Evolutionary conservation across 2,329 filamentous ascomycete genomes (phyloP), one percentile per base, ranked within the genome.

Genomic region (Alternaria hordeiaustralica): DNA sequence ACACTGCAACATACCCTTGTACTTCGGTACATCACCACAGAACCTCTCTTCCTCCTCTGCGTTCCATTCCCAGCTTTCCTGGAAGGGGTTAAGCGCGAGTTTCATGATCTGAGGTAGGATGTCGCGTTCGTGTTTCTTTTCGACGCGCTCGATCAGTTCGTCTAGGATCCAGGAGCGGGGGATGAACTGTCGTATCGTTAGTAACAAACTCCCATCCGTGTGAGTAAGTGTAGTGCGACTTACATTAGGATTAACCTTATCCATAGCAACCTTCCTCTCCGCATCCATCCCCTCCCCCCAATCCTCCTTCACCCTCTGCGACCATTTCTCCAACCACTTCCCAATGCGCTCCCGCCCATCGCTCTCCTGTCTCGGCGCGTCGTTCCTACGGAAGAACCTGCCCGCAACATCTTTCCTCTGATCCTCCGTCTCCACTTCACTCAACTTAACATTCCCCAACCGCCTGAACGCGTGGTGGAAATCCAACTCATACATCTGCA

Each of bases 381-480:
- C 79, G 71, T 95, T 92, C 6, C 84, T 83, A 76, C 96, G 91
- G 84, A 97, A 96, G 81, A 99, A 97, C 0, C 88, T 78, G 0
- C 85, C 84, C 0, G 94, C 92, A 9, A 85, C 82, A n/a, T 89
- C 84, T 65, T 86, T 86, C 56, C 93, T 84, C 51, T 85, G 82
- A 20, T 90, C 87, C 25, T 90, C 86, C 0, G 88, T 91, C 26
- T 87, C 86, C 7, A 97, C 76, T 5, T 92, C 87, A 1, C 80
- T 80, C 1, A 93, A 65, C 30, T 82, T 86, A 18, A 97, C 75
- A 20, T 82, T 80, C 56, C 90, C 91, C 0, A 99, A 84, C 9
- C 90, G 87, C 43, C 96, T 88, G 86, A 98, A 98, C 78, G 96
- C 96, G 73, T 96, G 92, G 75, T 97, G 93, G 80, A 97, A 99